A percentile compares a stretch with the other conserved stretches of the same genome.
phyloP scores from a whole-genome alignment of 2,329 filamentous ascomycete genomes.

The Pseudocercospora fuligena region DNA sequence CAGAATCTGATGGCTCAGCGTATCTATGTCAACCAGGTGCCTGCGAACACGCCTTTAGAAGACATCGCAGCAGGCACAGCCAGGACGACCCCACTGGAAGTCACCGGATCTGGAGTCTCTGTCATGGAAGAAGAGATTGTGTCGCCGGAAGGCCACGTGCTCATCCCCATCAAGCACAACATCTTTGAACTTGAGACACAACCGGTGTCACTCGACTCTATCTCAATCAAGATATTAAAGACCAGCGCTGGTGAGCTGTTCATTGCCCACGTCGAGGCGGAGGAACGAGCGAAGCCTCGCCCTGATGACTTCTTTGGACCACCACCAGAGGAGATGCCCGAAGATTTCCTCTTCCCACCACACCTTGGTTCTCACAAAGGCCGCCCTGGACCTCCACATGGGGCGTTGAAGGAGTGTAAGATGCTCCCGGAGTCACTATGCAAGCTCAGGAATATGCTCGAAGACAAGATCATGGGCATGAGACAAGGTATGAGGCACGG shows the following conservation, averaged over 20 bases:
- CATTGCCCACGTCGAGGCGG: slow-evolving; percentile 48
- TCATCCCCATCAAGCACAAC: slow-evolving; percentile 61
- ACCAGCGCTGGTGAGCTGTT: slow-evolving; percentile 60
- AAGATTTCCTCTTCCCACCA: slow-evolving; percentile 22
- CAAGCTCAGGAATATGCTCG: slow-evolving; percentile 60
- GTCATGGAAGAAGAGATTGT: slow-evolving; percentile 50
- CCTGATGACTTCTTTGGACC: slow-evolving; percentile 29
- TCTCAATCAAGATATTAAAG: slow-evolving; percentile 68
- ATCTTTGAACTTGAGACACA: slow-evolving; percentile 63
- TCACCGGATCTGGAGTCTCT: slow-evolving; percentile 42
- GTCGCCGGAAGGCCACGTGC: slow-evolving; percentile 57
- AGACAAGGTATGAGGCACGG: slow-evolving; percentile 29
- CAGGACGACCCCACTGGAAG: slow-evolving; percentile 42
- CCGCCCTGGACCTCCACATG: slow-evolving; percentile 17
- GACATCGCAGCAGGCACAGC: slow-evolving; percentile 34
- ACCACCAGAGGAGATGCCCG: slow-evolving; percentile 30
- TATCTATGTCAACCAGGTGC: slow-evolving; percentile 35
- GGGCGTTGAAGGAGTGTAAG: slow-evolving; percentile 44
- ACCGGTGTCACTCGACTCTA: slow-evolving; percentile 56
- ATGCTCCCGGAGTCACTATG: slow-evolving; percentile 55
- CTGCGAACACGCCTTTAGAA: slow-evolving; percentile 28
- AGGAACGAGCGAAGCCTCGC: slow-evolving; percentile 10
- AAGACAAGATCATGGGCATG: slow-evolving; percentile 53
- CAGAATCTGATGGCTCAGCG: slow-evolving; percentile 19
- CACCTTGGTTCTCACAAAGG: slow-evolving; percentile 12